Base-by-base conservation (phyloP, 2,329 filamentous ascomycete species). In the Berkeleyomyces rouxiae region DNA sequence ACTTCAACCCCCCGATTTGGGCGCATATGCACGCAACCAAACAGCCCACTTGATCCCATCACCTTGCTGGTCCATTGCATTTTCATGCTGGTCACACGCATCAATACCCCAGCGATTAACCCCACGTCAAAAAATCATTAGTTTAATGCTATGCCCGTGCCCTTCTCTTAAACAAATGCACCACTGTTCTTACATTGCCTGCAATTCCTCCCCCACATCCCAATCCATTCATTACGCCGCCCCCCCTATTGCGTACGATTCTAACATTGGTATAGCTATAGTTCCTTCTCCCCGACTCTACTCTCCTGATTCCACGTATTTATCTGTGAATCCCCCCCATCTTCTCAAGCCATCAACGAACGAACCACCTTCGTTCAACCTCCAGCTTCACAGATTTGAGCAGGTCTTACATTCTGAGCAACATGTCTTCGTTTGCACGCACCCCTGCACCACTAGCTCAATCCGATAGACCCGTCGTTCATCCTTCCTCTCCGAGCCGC, bases 401-500 rank as follows among this genome's bases (percentile, higher is more conserved):
- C 44, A 49, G 60, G 46, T 51, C 49, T 58, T 61, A 36, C 33
- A 43, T 43, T 64, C 60, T 63, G 31, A 55, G 53, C 39, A 58
- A 58, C 58, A 59, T 59, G 61, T 59, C 62, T 13, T 62, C 62
- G 31, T 62, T 66, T 43, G 44, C 62, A 49, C 60, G 68, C 59
- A 71, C 74, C 63, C 75, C 75, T 60, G 72, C 73, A 16, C 80
- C 77, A 60, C 74, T 75, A 55, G 69, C 73, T 31, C 72, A 73
- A 64, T 70, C 73, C 67, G 74, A 79, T 66, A 70, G 76, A 67
- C 70, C 75, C 67, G 73, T 76, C 68, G 72, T 74, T 57, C 39
- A 58, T 57, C 82, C 84, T 11, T 77, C 83, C 0, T 90, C 87
- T 2, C 87, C 88, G 3, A 78, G 76, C 64, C 82, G 83, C 63